phyloP scores from a whole-genome alignment of 768 basidiomycete species.

The Sutorius australiensis region DNA sequence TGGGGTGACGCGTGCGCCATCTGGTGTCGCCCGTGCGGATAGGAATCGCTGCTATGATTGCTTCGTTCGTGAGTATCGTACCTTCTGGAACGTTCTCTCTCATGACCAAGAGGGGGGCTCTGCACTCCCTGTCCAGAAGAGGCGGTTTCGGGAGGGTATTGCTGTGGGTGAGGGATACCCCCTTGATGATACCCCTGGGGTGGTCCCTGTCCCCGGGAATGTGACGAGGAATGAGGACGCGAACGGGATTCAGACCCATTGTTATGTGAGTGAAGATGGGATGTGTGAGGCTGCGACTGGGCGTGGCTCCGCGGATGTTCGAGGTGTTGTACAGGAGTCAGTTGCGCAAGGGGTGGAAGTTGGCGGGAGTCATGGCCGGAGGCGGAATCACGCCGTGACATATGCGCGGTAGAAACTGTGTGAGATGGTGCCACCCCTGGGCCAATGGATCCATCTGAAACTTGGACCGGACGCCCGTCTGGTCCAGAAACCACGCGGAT shows the following conservation, averaged over 20 bases:
- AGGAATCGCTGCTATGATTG: slow-evolving; percentile 33
- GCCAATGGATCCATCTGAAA: slow-evolving; percentile 48
- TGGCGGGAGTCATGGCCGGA: slow-evolving; percentile 46
- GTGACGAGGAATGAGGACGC: slow-evolving; percentile 49
- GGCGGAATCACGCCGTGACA: slow-evolving; percentile 41
- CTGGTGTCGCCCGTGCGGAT: slow-evolving; percentile 29
- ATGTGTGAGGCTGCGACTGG: slow-evolving; percentile 37
- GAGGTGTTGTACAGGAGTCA: slow-evolving; percentile 43
- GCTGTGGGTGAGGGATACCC: slow-evolving; percentile 40
- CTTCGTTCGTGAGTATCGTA: slow-evolving; percentile 44
- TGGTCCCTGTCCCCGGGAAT: slow-evolving; percentile 43
- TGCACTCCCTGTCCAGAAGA: slow-evolving; percentile 45
- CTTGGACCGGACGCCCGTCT: slow-evolving; percentile 48
- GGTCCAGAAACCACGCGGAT: slow-evolving; percentile 43
- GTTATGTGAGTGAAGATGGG: slow-evolving; percentile 41
- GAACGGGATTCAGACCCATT: slow-evolving; percentile 43
- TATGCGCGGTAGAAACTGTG: slow-evolving; percentile 35
- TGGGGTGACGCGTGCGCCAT: slow-evolving; percentile 34
- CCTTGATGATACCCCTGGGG: slow-evolving; percentile 34
- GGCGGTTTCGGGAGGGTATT: slow-evolving; percentile 44
- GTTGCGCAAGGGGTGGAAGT: slow-evolving; percentile 45
- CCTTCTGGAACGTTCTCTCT: slow-evolving; percentile 43
- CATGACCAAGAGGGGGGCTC: slow-evolving; percentile 47
- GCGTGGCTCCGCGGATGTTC: slow-evolving; percentile 32
- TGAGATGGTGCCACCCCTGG: slow-evolving; percentile 39